A percentile compares a stretch with the other conserved stretches of the same genome.
These are phyloP conservation scores for Spiromastix sp. DNA, from an alignment of 2,329 filamentous ascomycete species.

Conservation along the genomic window DNA sequence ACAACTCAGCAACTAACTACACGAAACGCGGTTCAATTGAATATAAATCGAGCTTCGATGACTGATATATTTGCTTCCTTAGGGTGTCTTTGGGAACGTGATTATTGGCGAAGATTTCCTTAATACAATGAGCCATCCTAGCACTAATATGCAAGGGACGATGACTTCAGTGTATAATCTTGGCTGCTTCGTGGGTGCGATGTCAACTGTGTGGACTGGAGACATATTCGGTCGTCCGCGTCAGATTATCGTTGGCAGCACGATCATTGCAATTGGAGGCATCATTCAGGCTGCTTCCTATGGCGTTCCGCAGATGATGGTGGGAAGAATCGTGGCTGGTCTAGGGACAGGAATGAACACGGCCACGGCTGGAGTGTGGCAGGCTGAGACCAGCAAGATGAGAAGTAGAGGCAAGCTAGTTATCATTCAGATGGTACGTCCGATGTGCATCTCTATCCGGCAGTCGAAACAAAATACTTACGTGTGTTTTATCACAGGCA, in stretches of 20 bases:
- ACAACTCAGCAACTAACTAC: no score
- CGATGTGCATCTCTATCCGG: no score
- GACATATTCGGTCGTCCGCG: slow-evolving; percentile 35
- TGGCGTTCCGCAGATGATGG: slow-evolving; percentile 34
- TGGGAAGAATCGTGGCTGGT: slow-evolving; percentile 36
- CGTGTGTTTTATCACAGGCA: no score
- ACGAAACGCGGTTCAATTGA: no score
- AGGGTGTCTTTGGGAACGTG: slow-evolving; percentile 12
- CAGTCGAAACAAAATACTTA: no score
- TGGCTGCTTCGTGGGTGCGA: slow-evolving; percentile 39
- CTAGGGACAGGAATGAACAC: slow-evolving; percentile 41
- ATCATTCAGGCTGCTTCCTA: slow-evolving; percentile 33
- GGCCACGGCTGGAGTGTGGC: slow-evolving; percentile 37
- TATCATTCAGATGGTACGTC: slow-evolving; percentile 21
- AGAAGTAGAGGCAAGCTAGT: slow-evolving; percentile 29
- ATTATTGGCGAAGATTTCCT: slow-evolving; percentile 13
- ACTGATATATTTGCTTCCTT: no score
- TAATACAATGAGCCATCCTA: slow-evolving; percentile 8
- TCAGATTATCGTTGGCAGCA: slow-evolving; percentile 32
- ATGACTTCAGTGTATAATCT: slow-evolving; percentile 20
- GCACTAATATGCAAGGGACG: slow-evolving; percentile 10
- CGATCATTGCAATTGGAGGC: slow-evolving; percentile 34
- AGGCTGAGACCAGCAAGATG: slow-evolving; percentile 34
- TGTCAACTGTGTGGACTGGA: slow-evolving; percentile 30
- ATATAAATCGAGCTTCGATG: no score